phyloP scores from a whole-genome alignment of 106 monocot species.

The Posidonia australis region DNA sequence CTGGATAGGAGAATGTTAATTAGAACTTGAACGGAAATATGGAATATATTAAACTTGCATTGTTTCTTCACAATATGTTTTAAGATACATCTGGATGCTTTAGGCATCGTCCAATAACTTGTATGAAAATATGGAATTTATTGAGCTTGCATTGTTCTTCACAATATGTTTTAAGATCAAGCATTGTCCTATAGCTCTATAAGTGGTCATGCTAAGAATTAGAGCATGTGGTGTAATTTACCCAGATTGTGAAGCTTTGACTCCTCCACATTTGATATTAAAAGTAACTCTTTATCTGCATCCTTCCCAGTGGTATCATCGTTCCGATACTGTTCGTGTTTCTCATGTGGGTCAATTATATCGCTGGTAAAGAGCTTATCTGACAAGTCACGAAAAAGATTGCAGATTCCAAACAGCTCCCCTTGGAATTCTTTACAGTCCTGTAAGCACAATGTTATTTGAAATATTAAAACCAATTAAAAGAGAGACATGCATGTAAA shows the following conservation, averaged over 20 bases:
- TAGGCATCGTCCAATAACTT: too few species aligned
- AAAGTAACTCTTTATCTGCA: not conserved
- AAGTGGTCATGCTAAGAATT: too few species aligned
- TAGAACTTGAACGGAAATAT: too few species aligned
- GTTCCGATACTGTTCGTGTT: slow-evolving; percentile 9
- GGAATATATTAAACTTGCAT: too few species aligned
- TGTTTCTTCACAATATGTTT: too few species aligned
- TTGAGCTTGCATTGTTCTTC: too few species aligned
- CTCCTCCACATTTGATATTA: not conserved
- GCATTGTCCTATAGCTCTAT: too few species aligned
- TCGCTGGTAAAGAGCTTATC: slow-evolving; percentile 88
- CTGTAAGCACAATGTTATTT: slow-evolving; percentile 14
- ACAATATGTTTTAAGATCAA: too few species aligned
- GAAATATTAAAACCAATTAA: not conserved
- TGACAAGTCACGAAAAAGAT: slow-evolving; percentile 80
- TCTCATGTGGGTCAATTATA: slow-evolving; percentile 55
- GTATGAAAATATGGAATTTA: too few species aligned
- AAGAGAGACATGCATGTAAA: not conserved
- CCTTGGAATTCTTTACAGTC: slow-evolving; percentile 96
- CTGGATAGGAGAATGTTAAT: too few species aligned
- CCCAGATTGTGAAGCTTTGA: slow-evolving; percentile 3
- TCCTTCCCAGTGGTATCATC: not conserved
- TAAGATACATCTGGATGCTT: too few species aligned
- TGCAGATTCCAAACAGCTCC: slow-evolving; percentile 91
- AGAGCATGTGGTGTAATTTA: not conserved